phyloP scores from a whole-genome alignment of 805 yeast genomes.

The Tetrapisispora pingtungensis region DNA sequence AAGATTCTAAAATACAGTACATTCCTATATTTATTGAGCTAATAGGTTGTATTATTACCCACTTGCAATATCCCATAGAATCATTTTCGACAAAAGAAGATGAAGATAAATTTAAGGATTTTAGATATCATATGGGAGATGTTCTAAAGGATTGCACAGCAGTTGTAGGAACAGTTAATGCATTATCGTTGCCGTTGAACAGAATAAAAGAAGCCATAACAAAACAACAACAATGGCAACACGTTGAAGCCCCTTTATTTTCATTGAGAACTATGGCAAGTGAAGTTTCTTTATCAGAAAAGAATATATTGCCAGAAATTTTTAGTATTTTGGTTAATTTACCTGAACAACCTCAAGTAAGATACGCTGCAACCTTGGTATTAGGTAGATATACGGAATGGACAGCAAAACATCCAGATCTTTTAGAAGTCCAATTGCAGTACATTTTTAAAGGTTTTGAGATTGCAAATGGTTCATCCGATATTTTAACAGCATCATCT shows the following conservation, averaged over 20 bases:
- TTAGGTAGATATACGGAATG: constrained; percentile 95
- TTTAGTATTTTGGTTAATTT: constrained; percentile 43
- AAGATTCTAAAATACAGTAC: constrained; percentile 18
- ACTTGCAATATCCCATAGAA: constrained; percentile 62
- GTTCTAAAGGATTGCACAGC: constrained; percentile 94
- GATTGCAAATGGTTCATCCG: constrained; percentile 20
- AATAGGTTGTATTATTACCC: constrained; percentile 40
- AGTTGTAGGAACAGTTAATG: constrained; percentile 67
- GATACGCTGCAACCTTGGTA: constrained; percentile 89
- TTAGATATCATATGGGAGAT: constrained; percentile 95
- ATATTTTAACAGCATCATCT: constrained; percentile 73
- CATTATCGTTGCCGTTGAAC: constrained; percentile 60
- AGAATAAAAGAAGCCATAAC: constrained; percentile 38
- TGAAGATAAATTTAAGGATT: constrained; percentile 87
- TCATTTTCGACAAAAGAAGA: constrained; percentile 64
- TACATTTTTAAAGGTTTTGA: constrained; percentile 74
- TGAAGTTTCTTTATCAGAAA: constrained; percentile 63
- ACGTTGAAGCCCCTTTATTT: constrained; percentile 81
- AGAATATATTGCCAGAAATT: constrained; percentile 59
- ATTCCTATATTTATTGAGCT: constrained; percentile 18
- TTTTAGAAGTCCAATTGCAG: constrained; percentile 68
- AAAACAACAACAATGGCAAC: constrained; percentile 55
- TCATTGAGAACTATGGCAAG: constrained; percentile 90
- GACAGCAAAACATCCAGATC: constrained; percentile 81
- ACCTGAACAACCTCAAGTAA: constrained; percentile 77